Percentiles rank a stretch among this genome's conserved stretches.
Conservation (phyloP, 306 rosid genomes). For the apple (Malus domestica) region ASM211411v1 NC_041793.1:11054001-11054500, state of each 20-base stretch:
- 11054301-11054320: slow-evolving; percentile 45
- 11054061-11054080: slow-evolving; percentile 24
- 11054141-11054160: slow-evolving; percentile 21
- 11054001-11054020: slow-evolving; percentile 23
- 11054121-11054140: slow-evolving; percentile 15
- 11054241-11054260: slow-evolving; percentile 22
- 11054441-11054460: slow-evolving; percentile 31
- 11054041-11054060: slow-evolving; percentile 54
- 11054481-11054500: not conserved
- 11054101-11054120: slow-evolving; percentile 11
- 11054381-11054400: slow-evolving; percentile 57
- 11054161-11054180: slow-evolving; percentile 9
- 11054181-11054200: slow-evolving; percentile 9
- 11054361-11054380: slow-evolving; percentile 1
- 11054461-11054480: not conserved
- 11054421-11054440: slow-evolving; percentile 33
- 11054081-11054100: slow-evolving; percentile 25
- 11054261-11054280: slow-evolving; percentile 23
- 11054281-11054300: slow-evolving; percentile 23
- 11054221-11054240: slow-evolving; percentile 21
- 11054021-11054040: slow-evolving; percentile 33
- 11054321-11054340: slow-evolving; percentile 23
- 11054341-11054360: slow-evolving; percentile 7
- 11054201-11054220: slow-evolving; percentile 12
- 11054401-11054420: slow-evolving; percentile 55